Conservation (phyloP, 2,329 filamentous ascomycete species). For the Cladosporium sp. region DNA sequence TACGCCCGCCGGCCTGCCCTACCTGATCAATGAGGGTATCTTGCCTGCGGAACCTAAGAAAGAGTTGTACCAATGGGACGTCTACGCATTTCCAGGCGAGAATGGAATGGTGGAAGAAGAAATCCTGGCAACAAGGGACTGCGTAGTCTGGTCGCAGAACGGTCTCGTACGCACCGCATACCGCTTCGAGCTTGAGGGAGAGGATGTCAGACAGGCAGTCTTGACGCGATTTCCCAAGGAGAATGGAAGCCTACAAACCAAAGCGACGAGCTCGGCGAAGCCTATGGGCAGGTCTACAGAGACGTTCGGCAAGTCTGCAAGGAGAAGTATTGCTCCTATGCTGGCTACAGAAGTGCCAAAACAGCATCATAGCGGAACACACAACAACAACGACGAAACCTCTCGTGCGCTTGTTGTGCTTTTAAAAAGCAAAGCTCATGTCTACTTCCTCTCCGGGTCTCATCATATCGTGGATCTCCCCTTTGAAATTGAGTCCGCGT, state of each 20-base stretch:
- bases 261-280: neutral
- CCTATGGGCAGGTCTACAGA: neutral
- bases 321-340: slow-evolving; percentile 13
- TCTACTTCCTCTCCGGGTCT: slow-evolving; percentile 86
- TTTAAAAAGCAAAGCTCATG: slow-evolving; percentile 86
- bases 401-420: slow-evolving; percentile 77
- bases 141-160: slow-evolving; percentile 87
- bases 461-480: slow-evolving; percentile 90
- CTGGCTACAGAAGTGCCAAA: neutral
- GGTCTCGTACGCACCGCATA: slow-evolving; percentile 83
- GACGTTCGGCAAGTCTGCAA: slow-evolving; percentile 9
- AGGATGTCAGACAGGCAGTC: slow-evolving; percentile 81
- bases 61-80: slow-evolving; percentile 75
- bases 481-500: slow-evolving; percentile 56
- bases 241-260: slow-evolving; percentile 3
- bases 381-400: neutral
- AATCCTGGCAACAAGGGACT: slow-evolving; percentile 71
- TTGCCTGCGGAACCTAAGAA: slow-evolving; percentile 67
- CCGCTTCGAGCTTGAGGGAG: slow-evolving; percentile 82
- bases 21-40: slow-evolving; percentile 79
- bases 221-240: slow-evolving; percentile 73
- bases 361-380: neutral
- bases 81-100: slow-evolving; percentile 49
- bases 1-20: slow-evolving; percentile 78
- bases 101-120: slow-evolving; percentile 67